Base-by-base conservation (phyloP, 2,329 filamentous ascomycete genomes). In the Nothophoma quercina region DNA sequence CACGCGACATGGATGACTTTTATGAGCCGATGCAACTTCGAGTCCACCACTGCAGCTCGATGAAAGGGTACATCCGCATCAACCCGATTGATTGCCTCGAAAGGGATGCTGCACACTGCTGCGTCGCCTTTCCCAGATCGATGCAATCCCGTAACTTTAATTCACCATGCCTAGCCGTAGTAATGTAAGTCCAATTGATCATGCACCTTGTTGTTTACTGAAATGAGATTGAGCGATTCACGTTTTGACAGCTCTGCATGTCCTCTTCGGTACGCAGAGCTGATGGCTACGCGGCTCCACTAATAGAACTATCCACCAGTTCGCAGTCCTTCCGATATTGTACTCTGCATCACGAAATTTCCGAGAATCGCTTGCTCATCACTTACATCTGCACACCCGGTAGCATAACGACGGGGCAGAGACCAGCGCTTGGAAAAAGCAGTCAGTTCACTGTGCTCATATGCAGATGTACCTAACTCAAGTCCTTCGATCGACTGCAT, bases 61-160 rank as follows among this genome's bases (percentile, higher is more conserved):
- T 18, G 7, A 25, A 35, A 33, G n/a, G 29, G 34, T 34, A 23
- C 22, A 34, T 35, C 48, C 18, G 34, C 15, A 8, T 8, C 2
- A 7, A 19, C 15, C 22, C 22, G 35, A 33, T 29, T 15, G 25
- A 40, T 8, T 16, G 30, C 6, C 23, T 15, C 19, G 16, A 30
- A 18, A 15, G 13, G 21, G 9, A n/a, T 35, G 41, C 22, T 45
- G 48, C 40, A 45, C 30, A 41, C 39, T 51, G 16, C 40, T 51
- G 41, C 40, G 28, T 18, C 28, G 23, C 41, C 23, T 16, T 19
- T 13, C 3, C 30, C 8, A n/a, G 29, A 40, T 21, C 29, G 34
- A 44, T 22, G 10, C 21, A 25, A 13, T 29, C 30, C 35, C n/a
- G 29, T 23, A 10, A 13, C 13, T 15, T 32, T 16, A 16, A 19